Conservation (phyloP, 2,329 filamentous ascomycete species). For the Aspergillus ochraceoroseus region DNA sequence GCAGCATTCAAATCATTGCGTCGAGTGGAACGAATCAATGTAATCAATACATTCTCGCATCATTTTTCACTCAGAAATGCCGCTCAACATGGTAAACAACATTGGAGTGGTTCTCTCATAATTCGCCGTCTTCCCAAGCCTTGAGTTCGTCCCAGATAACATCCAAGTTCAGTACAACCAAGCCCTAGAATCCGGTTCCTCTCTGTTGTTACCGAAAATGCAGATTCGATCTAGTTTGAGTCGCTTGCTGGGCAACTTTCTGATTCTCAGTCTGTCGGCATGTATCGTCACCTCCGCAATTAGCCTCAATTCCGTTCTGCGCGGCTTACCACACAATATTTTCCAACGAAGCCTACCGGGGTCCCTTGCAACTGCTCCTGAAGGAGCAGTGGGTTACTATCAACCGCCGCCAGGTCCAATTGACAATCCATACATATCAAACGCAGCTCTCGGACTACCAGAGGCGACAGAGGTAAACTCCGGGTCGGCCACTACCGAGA, state of each 20-base stretch:
- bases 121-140: background rate
- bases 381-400: slow-evolving; percentile 22
- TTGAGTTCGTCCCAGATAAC: too few relatives aligned
- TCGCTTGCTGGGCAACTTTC: slow-evolving; percentile 8
- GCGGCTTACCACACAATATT: slow-evolving; percentile 1
- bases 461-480: background rate
- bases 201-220: too few relatives aligned
- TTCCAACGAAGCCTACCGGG: slow-evolving; percentile 20
- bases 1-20: too few relatives aligned
- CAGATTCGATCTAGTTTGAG: slow-evolving; percentile 3
- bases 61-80: slow-evolving; percentile 3
- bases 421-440: slow-evolving; percentile 6
- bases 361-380: slow-evolving; percentile 20
- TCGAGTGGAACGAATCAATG: too few relatives aligned
- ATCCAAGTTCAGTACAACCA: too few relatives aligned
- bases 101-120: background rate
- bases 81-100: background rate
- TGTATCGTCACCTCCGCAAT: slow-evolving; percentile 14
- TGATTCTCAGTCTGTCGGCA: slow-evolving; percentile 12
- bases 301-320: slow-evolving; percentile 8
- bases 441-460: background rate
- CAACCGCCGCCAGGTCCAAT: slow-evolving; percentile 19
- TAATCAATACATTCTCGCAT: background rate
- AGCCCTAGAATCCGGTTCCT: too few relatives aligned
- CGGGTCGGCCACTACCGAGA: background rate